A percentile compares a stretch with the other conserved stretches of the same genome.
phyloP scores from a whole-genome alignment of 2,329 filamentous ascomycete species.

The Fusarium globosum region DNA sequence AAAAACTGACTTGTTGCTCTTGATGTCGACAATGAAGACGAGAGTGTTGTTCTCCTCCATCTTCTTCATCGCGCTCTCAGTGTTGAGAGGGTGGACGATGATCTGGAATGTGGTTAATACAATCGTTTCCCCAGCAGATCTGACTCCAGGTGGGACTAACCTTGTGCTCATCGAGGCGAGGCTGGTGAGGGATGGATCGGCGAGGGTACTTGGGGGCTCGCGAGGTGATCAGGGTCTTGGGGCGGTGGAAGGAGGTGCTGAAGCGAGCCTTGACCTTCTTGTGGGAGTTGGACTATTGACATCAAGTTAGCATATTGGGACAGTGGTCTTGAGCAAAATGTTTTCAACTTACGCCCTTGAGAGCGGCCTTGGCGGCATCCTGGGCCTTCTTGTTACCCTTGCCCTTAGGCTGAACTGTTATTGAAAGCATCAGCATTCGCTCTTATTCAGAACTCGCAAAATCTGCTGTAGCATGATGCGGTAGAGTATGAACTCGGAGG shows the following conservation, averaged over 20 bases:
- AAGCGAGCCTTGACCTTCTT: conserved; percentile 94
- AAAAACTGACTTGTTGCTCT: conserved; percentile 78
- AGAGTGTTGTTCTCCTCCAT: conserved; percentile 99
- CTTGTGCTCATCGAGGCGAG: conserved; percentile 97
- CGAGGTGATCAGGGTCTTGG: conserved; percentile 94
- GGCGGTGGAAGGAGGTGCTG: conserved; percentile 95
- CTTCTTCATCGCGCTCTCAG: conserved; percentile 99
- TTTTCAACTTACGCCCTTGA: conserved; percentile 84
- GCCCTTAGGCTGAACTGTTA: conserved; percentile 71
- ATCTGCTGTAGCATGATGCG: conserved; percentile 78
- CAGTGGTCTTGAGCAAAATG: neutral
- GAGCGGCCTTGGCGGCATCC: conserved; percentile 90
- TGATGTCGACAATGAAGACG: conserved; percentile 95
- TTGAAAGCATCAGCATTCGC: conserved; percentile 77
- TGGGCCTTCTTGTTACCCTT: conserved; percentile 87
- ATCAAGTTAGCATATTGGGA: neutral
- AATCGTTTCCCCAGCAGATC: neutral
- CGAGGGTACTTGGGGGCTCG: conserved; percentile 95
- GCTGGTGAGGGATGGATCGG: conserved; percentile 90
- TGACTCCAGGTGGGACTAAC: conserved; percentile 60
- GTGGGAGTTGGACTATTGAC: conserved; percentile 62
- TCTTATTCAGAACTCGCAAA: conserved; percentile 78
- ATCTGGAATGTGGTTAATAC: conserved; percentile 62
- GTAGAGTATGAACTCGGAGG: conserved; percentile 33
- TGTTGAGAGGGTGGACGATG: conserved; percentile 97